These are phyloP conservation scores for Colletotrichum lini DNA, from an alignment of 2,329 filamentous ascomycete genomes.

Conservation along the genomic window DNA sequence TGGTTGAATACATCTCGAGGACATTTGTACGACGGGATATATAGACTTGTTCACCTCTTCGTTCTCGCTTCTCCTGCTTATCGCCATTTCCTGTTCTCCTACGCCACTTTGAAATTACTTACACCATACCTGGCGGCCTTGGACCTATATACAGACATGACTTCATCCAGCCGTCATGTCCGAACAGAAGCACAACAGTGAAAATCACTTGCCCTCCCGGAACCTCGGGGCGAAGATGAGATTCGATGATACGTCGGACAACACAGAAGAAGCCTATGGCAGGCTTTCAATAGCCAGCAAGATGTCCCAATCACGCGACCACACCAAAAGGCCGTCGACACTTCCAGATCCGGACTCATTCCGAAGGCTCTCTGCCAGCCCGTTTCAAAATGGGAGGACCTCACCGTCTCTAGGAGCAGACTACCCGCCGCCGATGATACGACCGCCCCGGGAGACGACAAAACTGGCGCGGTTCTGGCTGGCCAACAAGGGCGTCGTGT, in stretches of 20 bases:
- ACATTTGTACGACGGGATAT: neutral
- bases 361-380: conserved; percentile 58
- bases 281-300: conserved; percentile 46
- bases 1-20: neutral
- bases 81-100: neutral
- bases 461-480: conserved; percentile 63
- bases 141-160: conserved; percentile 21
- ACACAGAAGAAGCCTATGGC: conserved; percentile 46
- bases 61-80: neutral
- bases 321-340: conserved; percentile 42
- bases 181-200: conserved; percentile 37
- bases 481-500: conserved; percentile 78
- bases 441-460: conserved; percentile 31
- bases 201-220: conserved; percentile 45
- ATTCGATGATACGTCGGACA: conserved; percentile 45
- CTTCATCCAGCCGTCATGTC: conserved; percentile 41
- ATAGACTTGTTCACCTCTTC: neutral
- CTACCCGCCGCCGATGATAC: conserved; percentile 43
- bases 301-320: conserved; percentile 44
- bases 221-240: conserved; percentile 44
- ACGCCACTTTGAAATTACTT: neutral
- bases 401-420: conserved; percentile 45
- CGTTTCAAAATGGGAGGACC: conserved; percentile 49
- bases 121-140: neutral
- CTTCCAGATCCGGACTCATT: conserved; percentile 51